Evolutionary conservation across 495 filamentous ascomycete genomes (phyloP).

Genomic region (Collariella sp.): DNA sequence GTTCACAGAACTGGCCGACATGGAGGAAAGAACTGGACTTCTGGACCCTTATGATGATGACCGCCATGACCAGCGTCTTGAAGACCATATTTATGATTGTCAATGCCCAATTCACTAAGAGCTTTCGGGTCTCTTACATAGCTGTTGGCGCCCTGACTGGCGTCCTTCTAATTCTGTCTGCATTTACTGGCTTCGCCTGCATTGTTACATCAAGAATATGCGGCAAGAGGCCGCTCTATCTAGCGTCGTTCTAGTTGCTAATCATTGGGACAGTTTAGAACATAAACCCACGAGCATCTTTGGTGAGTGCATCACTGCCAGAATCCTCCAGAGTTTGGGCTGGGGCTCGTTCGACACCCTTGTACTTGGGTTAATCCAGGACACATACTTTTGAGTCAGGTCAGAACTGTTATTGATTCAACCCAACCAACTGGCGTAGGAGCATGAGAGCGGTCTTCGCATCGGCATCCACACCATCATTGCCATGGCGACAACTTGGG

Average conservation of each 20-base stretch:
- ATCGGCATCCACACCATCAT: constrained; percentile 34
- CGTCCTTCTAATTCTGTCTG: constrained; percentile 40
- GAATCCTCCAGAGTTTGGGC: constrained; percentile 43
- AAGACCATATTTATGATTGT: constrained; percentile 45
- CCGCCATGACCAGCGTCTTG: constrained; percentile 35
- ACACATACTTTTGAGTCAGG: constrained; percentile 42
- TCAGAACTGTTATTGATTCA: not conserved
- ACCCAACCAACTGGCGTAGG: constrained; percentile 22
- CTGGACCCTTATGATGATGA: constrained; percentile 33
- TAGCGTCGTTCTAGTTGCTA: constrained; percentile 34
- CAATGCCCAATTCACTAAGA: constrained; percentile 33
- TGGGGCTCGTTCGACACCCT: constrained; percentile 47
- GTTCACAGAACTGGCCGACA: constrained; percentile 38
- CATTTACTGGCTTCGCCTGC: constrained; percentile 34
- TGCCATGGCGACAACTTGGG: constrained; percentile 40
- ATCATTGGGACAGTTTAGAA: constrained; percentile 42
- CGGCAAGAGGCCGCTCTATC: constrained; percentile 42
- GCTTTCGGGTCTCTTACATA: constrained; percentile 37
- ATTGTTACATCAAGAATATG: constrained; percentile 33
- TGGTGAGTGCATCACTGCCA: constrained; percentile 39
- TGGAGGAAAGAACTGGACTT: constrained; percentile 44
- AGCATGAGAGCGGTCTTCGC: constrained; percentile 37
- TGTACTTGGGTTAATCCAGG: constrained; percentile 38
- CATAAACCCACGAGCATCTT: constrained; percentile 34
- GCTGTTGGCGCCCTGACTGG: constrained; percentile 39